Evolutionary conservation across 306 rosid genomes (phyloP), one percentile per base, ranked within the genome.

Genomic region (Fragaria iinumae): DNA sequence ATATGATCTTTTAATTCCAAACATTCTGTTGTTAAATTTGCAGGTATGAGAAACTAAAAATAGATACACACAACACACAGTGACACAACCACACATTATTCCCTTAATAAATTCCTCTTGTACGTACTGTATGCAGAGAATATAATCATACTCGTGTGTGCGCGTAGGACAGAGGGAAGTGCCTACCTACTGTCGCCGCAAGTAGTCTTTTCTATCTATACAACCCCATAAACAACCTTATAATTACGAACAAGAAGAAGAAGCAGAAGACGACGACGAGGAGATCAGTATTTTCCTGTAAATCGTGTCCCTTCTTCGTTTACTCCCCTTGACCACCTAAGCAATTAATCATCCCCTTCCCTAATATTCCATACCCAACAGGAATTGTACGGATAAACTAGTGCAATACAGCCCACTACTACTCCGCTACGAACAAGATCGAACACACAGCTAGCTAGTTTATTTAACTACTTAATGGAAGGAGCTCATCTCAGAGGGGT

Each of bases 241-340:
- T 63, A 32, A 63, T 63, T 63, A 32, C 43, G 3, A 62, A 1
- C 39, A 62, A 27, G 67, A 62, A 29, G 67, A 62, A 29, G 25
- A 65, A 64, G 44, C 32, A 16, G 68, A 29, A 6, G n/a, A 9
- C 0, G 66, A 59, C 1, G 66, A 27, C 5, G 18, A 60, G 13
- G 69, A 64, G 21, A 1, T 77, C 63, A 12, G 76, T 77, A 80
- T 45, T 75, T 81, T 56, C 39, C 73, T 66, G 73, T 18, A 34
- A 18, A 66, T 48, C 70, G 70, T 17, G 88, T 81, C 86, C 70
- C 72, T 79, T 73, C 79, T 76, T 62, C 81, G 77, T 83, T 89
- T 83, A 70, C 85, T 73, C 17, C 87, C 52, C 16, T 88, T 92
- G 95, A 91, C 95, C 88, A 76, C 20, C 25, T n/a, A 82, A 85